A percentile compares a stretch with the other conserved stretches of the same genome.
phyloP scores from a whole-genome alignment of 768 basidiomycete species.

The Kwoniella shandongensis region DNA sequence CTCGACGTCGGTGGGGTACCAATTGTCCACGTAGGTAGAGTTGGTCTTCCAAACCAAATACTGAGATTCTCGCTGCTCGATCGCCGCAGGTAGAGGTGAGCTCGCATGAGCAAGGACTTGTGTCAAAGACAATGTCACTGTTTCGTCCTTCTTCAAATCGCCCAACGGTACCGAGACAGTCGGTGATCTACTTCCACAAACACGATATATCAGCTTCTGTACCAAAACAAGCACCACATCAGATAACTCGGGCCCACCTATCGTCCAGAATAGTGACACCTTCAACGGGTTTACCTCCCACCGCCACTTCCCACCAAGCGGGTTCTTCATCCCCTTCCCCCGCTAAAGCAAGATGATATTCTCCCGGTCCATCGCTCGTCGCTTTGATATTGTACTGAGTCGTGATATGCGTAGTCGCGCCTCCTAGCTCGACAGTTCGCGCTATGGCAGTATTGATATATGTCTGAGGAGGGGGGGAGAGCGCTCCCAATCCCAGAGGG shows the following conservation, averaged over 20 bases:
- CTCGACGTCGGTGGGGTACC: constrained; percentile 76
- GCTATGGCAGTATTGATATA: constrained; percentile 69
- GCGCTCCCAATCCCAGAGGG: constrained; percentile 18
- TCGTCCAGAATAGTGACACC: constrained; percentile 17
- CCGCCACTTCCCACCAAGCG: constrained; percentile 50
- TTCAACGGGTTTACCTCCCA: constrained; percentile 42
- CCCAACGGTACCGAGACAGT: constrained; percentile 31
- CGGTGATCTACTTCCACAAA: constrained; percentile 38
- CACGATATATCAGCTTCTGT: no score
- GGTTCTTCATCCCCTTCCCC: constrained; percentile 31
- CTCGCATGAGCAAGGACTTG: constrained; percentile 76
- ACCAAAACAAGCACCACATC: background rate
- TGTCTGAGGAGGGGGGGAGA: constrained; percentile 27
- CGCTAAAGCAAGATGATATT: constrained; percentile 49
- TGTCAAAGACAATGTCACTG: constrained; percentile 74
- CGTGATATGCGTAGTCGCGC: constrained; percentile 79
- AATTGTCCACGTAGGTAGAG: constrained; percentile 73
- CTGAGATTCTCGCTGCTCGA: constrained; percentile 74
- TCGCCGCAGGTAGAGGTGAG: constrained; percentile 70
- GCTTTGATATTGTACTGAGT: constrained; percentile 84
- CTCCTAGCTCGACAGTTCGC: constrained; percentile 84
- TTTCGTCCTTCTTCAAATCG: constrained; percentile 57
- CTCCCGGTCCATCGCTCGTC: constrained; percentile 61
- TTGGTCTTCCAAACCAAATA: constrained; percentile 73
- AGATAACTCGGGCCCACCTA: constrained; percentile 19